Evolutionary conservation across 805 yeast genomes (phyloP).

Genomic region (Metschnikowia proteae): DNA sequence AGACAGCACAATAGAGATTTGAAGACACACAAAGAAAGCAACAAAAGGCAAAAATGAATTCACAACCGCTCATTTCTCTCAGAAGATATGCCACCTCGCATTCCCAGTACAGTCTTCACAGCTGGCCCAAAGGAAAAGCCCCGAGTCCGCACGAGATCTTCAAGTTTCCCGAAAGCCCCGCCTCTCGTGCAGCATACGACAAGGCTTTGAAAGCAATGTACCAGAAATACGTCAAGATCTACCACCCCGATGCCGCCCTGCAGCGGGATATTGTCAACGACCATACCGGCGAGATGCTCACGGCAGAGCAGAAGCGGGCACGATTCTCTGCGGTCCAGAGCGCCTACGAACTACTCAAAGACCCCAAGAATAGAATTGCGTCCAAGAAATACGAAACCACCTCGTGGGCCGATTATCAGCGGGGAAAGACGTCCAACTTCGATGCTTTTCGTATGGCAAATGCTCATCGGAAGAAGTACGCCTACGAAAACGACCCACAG

Average conservation of each 20-base stretch:
- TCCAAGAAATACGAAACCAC: slow-evolving; percentile 26
- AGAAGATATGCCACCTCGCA: slow-evolving; percentile 26
- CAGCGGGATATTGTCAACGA: slow-evolving; percentile 24
- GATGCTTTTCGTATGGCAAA: slow-evolving; percentile 38
- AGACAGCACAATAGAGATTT: background rate
- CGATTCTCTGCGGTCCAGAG: slow-evolving; percentile 32
- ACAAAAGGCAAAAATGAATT: too few species aligned
- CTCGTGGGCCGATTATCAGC: slow-evolving; percentile 25
- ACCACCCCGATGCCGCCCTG: slow-evolving; percentile 70
- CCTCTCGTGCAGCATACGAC: slow-evolving; percentile 46
- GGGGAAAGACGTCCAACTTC: slow-evolving; percentile 23
- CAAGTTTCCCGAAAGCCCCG: slow-evolving; percentile 29
- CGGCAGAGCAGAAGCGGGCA: slow-evolving; percentile 28
- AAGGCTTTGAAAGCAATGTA: slow-evolving; percentile 38
- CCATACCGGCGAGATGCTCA: slow-evolving; percentile 26
- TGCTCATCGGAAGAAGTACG: slow-evolving; percentile 32
- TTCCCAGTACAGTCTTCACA: slow-evolving; percentile 24
- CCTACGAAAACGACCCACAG: slow-evolving; percentile 34
- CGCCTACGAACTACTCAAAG: slow-evolving; percentile 44
- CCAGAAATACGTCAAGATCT: slow-evolving; percentile 54
- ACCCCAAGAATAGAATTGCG: slow-evolving; percentile 47
- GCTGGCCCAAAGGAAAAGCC: slow-evolving; percentile 54
- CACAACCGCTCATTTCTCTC: background rate
- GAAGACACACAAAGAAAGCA: background rate
- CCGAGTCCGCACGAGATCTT: slow-evolving; percentile 77